These are phyloP conservation scores for Pyracantha coccinea DNA, from an alignment of 331 rosid genomes.

Conservation along the genomic window DNA sequence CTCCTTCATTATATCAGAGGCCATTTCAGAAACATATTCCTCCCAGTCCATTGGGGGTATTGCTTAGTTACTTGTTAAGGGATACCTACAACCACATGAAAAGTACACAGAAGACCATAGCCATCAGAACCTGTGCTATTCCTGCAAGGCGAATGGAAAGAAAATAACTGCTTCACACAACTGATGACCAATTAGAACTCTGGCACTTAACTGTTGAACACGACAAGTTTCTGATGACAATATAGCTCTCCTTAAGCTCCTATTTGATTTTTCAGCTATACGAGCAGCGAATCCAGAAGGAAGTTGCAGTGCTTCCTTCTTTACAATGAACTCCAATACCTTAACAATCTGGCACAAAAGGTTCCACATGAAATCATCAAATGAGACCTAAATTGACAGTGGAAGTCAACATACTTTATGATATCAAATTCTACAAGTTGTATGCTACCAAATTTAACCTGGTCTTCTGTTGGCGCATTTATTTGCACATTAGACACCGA, in stretches of 20 bases:
- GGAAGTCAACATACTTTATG: background rate
- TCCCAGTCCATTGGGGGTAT: constrained; percentile 97
- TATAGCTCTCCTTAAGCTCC: constrained; percentile 86
- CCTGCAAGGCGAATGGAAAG: constrained; percentile 1
- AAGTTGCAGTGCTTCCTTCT: constrained; percentile 78
- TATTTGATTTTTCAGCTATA: constrained; percentile 78
- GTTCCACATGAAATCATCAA: too few species aligned
- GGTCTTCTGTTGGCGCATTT: constrained; percentile 73
- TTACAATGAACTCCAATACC: constrained; percentile 69
- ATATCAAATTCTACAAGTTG: background rate
- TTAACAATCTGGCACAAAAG: constrained; percentile 48
- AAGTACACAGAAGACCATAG: constrained; percentile 7
- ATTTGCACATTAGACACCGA: constrained; percentile 86
- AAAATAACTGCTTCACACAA: constrained; percentile 3
- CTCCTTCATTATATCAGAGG: constrained; percentile 92
- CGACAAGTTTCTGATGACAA: constrained; percentile 82
- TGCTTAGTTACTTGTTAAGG: constrained; percentile 61
- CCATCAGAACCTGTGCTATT: constrained; percentile 9
- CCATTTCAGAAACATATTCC: constrained; percentile 76
- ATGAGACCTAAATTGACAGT: too few species aligned
- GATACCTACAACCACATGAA: constrained; percentile 56
- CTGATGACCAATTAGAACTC: constrained; percentile 7
- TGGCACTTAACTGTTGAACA: constrained; percentile 73
- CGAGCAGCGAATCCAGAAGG: constrained; percentile 72
- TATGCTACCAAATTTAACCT: constrained; percentile 32